Conservation (phyloP, 2,329 filamentous ascomycete species). For the Aspergillus sp. region DNA sequence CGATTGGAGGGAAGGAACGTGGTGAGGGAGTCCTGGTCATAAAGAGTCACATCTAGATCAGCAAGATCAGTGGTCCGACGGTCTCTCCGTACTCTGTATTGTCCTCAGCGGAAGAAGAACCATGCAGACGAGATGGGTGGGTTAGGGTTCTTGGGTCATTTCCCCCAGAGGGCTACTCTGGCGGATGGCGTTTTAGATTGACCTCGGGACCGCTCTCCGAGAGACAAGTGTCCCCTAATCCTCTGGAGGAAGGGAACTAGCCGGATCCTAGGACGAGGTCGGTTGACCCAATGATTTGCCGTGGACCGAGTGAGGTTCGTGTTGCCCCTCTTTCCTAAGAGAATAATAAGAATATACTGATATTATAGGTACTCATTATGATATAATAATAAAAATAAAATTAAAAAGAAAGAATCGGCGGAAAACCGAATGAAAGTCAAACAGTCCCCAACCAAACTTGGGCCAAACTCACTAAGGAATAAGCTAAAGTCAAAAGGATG, state of each 20-base stretch:
- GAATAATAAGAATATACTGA: not conserved
- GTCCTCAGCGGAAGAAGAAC: too few relatives aligned
- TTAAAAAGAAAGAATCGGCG: not conserved
- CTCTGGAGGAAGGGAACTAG: not conserved
- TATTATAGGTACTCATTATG: not conserved
- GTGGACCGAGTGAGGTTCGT: too few relatives aligned
- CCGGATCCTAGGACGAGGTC: too few relatives aligned
- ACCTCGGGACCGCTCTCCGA: not conserved
- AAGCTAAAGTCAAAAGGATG: constrained; percentile 7
- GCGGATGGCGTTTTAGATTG: not conserved
- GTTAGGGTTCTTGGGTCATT: not conserved
- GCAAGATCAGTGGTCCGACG: too few relatives aligned
- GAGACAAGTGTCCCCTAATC: not conserved
- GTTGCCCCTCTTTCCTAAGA: not conserved
- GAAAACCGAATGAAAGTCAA: not conserved
- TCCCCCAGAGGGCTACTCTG: not conserved
- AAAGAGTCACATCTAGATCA: not conserved
- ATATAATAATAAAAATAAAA: not conserved
- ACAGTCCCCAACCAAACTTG: not conserved
- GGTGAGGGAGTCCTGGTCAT: too few relatives aligned
- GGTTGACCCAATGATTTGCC: too few relatives aligned
- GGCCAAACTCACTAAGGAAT: constrained; percentile 1
- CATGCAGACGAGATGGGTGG: not conserved
- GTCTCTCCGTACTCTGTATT: too few relatives aligned
- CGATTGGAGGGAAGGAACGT: too few relatives aligned